A percentile compares a stretch with the other conserved stretches of the same genome.
Evolutionary conservation across 2,329 filamentous ascomycete genomes (phyloP).

Genomic region (Curvularia verruculosa): DNA sequence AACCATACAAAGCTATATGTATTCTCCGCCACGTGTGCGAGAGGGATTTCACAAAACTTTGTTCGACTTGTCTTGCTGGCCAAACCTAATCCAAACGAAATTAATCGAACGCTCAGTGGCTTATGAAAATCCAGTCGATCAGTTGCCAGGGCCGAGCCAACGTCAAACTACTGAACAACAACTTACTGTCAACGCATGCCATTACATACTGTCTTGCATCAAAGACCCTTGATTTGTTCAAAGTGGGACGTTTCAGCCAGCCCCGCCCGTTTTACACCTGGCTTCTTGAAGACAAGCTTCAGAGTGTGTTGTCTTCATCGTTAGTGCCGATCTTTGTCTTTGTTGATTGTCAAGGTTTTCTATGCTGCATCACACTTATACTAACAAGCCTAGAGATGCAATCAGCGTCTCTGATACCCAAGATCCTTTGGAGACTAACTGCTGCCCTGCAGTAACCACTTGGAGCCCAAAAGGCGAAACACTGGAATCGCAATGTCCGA

Average conservation of each 20-base stretch:
- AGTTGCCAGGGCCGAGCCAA: background rate
- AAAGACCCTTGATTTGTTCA: no score
- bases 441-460: background rate
- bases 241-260: background rate
- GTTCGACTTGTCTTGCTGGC: background rate
- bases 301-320: background rate
- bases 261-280: background rate
- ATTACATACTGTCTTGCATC: background rate
- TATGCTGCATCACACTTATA: no score
- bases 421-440: background rate
- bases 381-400: background rate
- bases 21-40: background rate
- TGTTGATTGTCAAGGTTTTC: no score
- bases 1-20: background rate
- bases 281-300: background rate
- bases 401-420: background rate
- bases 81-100: background rate
- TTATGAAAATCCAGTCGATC: background rate
- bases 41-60: background rate
- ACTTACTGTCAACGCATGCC: background rate
- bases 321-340: background rate
- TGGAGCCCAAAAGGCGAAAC: background rate
- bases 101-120: background rate
- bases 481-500: background rate
- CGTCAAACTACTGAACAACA: background rate